Evolutionary conservation across 2,329 filamentous ascomycete genomes (phyloP).

Genomic region (Ceratocystis eucalypticola): DNA sequence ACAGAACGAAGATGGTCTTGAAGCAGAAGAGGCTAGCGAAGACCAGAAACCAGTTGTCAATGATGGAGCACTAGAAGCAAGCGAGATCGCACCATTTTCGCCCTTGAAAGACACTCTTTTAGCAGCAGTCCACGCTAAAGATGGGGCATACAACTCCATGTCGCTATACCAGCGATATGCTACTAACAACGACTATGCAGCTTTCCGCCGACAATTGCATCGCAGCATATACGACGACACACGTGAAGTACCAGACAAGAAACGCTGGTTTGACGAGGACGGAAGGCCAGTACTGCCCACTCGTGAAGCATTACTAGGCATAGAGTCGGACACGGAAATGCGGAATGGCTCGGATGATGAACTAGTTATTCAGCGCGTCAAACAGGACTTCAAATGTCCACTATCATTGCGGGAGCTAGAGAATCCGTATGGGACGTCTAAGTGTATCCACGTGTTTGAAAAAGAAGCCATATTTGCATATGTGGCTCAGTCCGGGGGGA

Average conservation of each 20-base stretch:
- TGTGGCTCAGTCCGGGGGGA: constrained; percentile 41
- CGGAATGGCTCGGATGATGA: constrained; percentile 50
- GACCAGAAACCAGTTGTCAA: not conserved
- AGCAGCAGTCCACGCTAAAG: not conserved
- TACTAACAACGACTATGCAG: constrained; percentile 43
- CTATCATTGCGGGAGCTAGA: constrained; percentile 50
- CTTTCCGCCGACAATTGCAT: constrained; percentile 47
- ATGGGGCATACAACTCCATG: constrained; percentile 26
- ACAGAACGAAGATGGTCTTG: not conserved
- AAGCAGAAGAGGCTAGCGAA: not conserved
- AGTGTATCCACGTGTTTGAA: constrained; percentile 63
- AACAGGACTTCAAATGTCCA: constrained; percentile 54
- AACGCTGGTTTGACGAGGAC: constrained; percentile 39
- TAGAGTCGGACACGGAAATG: constrained; percentile 34
- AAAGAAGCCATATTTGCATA: constrained; percentile 47
- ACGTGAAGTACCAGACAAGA: constrained; percentile 39
- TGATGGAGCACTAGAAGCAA: not conserved
- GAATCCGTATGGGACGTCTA: constrained; percentile 51
- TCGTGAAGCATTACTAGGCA: constrained; percentile 20
- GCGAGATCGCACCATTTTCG: not conserved
- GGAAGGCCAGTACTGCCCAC: constrained; percentile 30
- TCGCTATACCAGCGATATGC: constrained; percentile 37
- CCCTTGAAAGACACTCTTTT: constrained; percentile 1
- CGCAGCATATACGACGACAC: constrained; percentile 37
- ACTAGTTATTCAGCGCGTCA: constrained; percentile 50